phyloP scores from a whole-genome alignment of 2,329 filamentous ascomycete species.

The Gnomoniopsis sp. region DNA sequence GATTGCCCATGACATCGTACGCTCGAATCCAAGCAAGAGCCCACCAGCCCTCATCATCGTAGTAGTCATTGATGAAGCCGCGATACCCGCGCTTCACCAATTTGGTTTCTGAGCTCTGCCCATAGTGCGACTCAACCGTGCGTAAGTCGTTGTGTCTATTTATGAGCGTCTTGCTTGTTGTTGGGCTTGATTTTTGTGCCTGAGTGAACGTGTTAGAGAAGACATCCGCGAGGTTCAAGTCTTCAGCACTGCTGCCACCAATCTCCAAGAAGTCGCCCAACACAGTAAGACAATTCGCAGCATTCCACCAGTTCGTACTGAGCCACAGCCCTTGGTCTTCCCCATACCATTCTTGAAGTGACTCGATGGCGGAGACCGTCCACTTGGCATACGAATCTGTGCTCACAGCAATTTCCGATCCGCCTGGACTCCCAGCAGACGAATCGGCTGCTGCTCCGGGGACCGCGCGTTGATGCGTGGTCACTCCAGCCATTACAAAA shows the following conservation, averaged over 20 bases:
- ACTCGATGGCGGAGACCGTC: constrained; percentile 31
- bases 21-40: constrained; percentile 54
- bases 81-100: constrained; percentile 33
- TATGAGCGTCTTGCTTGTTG: constrained; percentile 34
- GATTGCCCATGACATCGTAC: constrained; percentile 46
- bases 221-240: constrained; percentile 36
- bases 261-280: constrained; percentile 51
- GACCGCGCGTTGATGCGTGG: background rate
- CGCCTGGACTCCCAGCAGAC: background rate
- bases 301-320: constrained; percentile 70
- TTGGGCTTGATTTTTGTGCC: constrained; percentile 38
- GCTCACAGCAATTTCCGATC: background rate
- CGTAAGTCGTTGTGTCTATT: constrained; percentile 25
- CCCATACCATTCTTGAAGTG: constrained; percentile 62
- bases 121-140: constrained; percentile 36
- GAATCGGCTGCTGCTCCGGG: background rate
- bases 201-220: constrained; percentile 43
- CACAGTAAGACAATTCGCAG: constrained; percentile 62
- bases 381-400: constrained; percentile 29
- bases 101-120: constrained; percentile 22
- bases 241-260: constrained; percentile 30
- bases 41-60: constrained; percentile 65
- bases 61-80: constrained; percentile 53
- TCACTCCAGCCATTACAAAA: background rate
- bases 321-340: constrained; percentile 58